Conservation (phyloP, 495 filamentous ascomycete genomes). For the Penicillium antarcticum region DNA sequence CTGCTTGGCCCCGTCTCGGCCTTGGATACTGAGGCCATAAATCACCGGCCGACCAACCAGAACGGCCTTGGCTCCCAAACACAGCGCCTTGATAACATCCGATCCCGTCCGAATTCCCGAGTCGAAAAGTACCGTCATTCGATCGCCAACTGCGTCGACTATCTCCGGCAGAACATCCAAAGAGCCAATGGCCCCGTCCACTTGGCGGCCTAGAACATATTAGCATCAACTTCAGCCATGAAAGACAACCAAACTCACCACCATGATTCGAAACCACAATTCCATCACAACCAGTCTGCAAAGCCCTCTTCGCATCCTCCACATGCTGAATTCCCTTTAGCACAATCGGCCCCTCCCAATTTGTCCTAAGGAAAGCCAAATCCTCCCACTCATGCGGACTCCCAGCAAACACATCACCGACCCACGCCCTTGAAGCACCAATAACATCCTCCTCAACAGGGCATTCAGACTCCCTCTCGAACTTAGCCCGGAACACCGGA, state of each 20-base stretch:
- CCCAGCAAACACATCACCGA: slow-evolving; percentile 46
- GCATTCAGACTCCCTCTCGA: slow-evolving; percentile 41
- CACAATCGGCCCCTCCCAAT: slow-evolving; percentile 61
- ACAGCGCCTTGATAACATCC: slow-evolving; percentile 80
- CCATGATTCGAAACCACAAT: slow-evolving; percentile 57
- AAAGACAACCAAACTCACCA: slow-evolving; percentile 23
- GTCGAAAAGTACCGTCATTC: slow-evolving; percentile 61
- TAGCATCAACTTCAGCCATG: not conserved
- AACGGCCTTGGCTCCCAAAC: slow-evolving; percentile 83
- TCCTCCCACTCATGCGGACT: slow-evolving; percentile 56
- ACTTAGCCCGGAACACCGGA: slow-evolving; percentile 59
- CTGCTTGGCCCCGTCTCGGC: slow-evolving; percentile 55
- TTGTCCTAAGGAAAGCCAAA: slow-evolving; percentile 48
- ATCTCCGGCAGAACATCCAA: slow-evolving; percentile 65
- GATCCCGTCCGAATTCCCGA: slow-evolving; percentile 58
- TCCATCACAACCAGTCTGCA: slow-evolving; percentile 48
- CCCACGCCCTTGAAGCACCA: slow-evolving; percentile 47
- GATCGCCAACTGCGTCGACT: slow-evolving; percentile 53
- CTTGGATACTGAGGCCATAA: slow-evolving; percentile 69
- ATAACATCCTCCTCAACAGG: slow-evolving; percentile 49
- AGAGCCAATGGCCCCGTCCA: slow-evolving; percentile 63
- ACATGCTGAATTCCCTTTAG: slow-evolving; percentile 49
- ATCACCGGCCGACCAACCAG: slow-evolving; percentile 84
- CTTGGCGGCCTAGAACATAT: slow-evolving; percentile 49
- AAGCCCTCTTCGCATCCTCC: slow-evolving; percentile 46